Base-by-base conservation (phyloP, 2,329 filamentous ascomycete species). In the Colletotrichum trifolii region DNA sequence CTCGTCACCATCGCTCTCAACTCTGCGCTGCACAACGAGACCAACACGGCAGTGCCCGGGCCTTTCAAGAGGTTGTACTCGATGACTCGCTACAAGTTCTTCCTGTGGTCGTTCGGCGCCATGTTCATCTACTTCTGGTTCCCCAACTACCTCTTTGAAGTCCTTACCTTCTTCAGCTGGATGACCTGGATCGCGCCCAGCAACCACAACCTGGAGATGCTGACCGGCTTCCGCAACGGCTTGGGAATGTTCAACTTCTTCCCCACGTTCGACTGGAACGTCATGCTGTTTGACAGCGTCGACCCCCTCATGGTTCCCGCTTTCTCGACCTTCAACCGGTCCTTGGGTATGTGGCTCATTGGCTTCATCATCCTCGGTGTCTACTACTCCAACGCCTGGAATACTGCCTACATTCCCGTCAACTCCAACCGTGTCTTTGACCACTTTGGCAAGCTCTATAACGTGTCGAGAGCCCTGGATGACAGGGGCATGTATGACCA, bases 51-150 rank as follows among this genome's bases (percentile, higher is more conserved):
- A 0, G 78, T 80, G 1, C 73, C 74, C 42, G 81, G 80, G 5
- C 82, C 82, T 0, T 79, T 82, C 68, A 75, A 76, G 58, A 75
- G 67, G 50, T 69, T 75, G 11, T 82, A 78, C 75, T 72, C 70
- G 40, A 74, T 82, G 62, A 80, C 81, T 1, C 80, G 82, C 4
- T 78, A 82, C 55, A 77, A 73, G 13, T 83, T 85, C 70, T 86
- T 87, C 70, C 68, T 77, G 36, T 64, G 80, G 25, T 71, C 78
- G 1, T 83, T 82, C 43, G 69, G 67, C 1, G 76, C 73, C 64
- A 85, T 85, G 79, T 86, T 85, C 59, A 68, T 82, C 5, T 87
- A 81, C 70, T 86, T 84, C 67, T 86, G 82, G 81, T 78, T 87
- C 50, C 85, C 84, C 1, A 79, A 82, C 64, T 85, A 81, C 66